These are phyloP conservation scores for Collybia mongolica DNA, from an alignment of 768 basidiomycete genomes.

Conservation along the genomic window DNA sequence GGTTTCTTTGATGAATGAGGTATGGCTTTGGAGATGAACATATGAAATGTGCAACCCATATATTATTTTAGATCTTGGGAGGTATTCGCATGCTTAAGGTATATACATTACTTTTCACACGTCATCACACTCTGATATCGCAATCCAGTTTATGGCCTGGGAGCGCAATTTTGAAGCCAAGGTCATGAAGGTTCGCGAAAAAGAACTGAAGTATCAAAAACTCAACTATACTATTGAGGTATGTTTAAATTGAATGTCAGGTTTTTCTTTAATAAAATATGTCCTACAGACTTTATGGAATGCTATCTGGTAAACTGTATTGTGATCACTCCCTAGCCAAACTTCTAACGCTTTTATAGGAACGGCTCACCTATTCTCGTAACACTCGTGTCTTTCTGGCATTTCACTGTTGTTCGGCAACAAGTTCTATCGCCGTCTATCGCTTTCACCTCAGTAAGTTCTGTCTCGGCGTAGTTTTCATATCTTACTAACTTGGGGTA, in stretches of 20 bases:
- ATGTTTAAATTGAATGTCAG: neutral
- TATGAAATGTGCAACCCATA: no score
- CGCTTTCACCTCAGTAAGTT: constrained; percentile 73
- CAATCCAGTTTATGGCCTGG: constrained; percentile 83
- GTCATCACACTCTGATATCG: neutral
- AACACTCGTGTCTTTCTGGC: constrained; percentile 64
- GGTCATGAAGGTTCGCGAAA: constrained; percentile 70
- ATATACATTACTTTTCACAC: neutral
- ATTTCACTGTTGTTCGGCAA: constrained; percentile 70
- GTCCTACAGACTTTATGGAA: constrained; percentile 40
- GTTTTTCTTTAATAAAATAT: neutral
- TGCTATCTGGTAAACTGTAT: constrained; percentile 37
- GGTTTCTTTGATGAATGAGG: constrained; percentile 86
- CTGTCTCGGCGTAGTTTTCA: constrained; percentile 29
- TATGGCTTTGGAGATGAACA: constrained; percentile 13
- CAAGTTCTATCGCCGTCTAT: constrained; percentile 76
- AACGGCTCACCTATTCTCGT: constrained; percentile 68
- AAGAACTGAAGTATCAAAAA: constrained; percentile 82
- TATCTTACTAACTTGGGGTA: constrained; percentile 46
- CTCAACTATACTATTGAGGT: constrained; percentile 88
- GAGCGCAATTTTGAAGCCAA: constrained; percentile 85
- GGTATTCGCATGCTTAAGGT: constrained; percentile 90
- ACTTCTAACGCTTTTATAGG: constrained; percentile 24
- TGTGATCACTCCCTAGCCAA: neutral
- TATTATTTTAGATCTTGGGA: constrained; percentile 61